Conservation (phyloP, 768 basidiomycete species). For the Thelephora ganbajun region DNA sequence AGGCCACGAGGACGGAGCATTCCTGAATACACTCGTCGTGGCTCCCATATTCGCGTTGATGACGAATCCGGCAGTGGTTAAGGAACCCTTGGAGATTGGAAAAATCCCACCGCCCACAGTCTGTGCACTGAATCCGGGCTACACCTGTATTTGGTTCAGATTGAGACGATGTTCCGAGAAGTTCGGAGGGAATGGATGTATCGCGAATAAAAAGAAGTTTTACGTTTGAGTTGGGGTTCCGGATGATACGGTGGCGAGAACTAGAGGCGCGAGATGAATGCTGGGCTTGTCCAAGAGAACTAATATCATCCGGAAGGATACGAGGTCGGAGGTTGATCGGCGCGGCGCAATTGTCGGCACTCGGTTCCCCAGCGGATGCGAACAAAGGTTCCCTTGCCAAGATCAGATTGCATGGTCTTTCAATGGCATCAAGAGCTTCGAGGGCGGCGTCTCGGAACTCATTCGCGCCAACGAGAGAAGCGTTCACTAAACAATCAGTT, state of each 20-base stretch:
- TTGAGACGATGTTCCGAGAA: no score
- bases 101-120: slow-evolving; percentile 32
- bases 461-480: not conserved
- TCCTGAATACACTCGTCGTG: slow-evolving; percentile 37
- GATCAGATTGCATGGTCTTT: slow-evolving; percentile 24
- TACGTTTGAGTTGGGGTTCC: slow-evolving; percentile 10
- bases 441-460: slow-evolving; percentile 27
- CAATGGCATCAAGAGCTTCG: slow-evolving; percentile 27
- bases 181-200: no score
- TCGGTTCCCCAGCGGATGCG: slow-evolving; percentile 8
- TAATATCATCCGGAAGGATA: no score
- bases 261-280: slow-evolving; percentile 11
- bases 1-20: slow-evolving; percentile 24
- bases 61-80: slow-evolving; percentile 37
- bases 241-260: slow-evolving; percentile 4
- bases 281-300: slow-evolving; percentile 1
- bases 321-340: slow-evolving; percentile 13
- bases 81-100: slow-evolving; percentile 37
- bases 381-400: slow-evolving; percentile 18
- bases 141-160: slow-evolving; percentile 7
- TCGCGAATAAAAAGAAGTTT: slow-evolving; percentile 29
- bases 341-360: slow-evolving; percentile 13
- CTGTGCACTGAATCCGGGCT: slow-evolving; percentile 26
- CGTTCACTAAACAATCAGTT: slow-evolving; percentile 8
- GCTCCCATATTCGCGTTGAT: slow-evolving; percentile 31